Base-by-base conservation (phyloP, 495 filamentous ascomycete genomes). In the Hapsidospora chrysogenum region DNA sequence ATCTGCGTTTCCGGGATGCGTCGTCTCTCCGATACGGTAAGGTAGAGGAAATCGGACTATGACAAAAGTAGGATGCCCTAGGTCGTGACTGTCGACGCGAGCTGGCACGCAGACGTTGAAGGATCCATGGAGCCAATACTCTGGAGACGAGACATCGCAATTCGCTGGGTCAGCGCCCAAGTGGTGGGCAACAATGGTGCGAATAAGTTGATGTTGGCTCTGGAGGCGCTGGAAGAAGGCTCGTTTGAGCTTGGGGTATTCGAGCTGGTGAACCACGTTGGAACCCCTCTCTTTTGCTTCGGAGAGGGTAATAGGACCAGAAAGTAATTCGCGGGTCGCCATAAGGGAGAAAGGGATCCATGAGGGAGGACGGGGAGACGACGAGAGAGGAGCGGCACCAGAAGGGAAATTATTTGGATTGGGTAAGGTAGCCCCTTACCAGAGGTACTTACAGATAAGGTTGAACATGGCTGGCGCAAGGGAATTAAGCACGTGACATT, bases 41-140 rank as follows among this genome's bases (percentile, higher is more conserved):
- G 53, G 55, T 37, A 63, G 31, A 2, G 52, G 40, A 39, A 51
- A 47, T 10, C 57, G 48, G 28, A 63, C 33, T 0, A 58, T 36
- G 15, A 55, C 44, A 11, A 5, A 14, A 33, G 31, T 17, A 15
- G 17, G 17, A 7, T 7, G 19, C 33, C 40, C 25, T 45, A 21
- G 3, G 30, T 44, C 16, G 22, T n/a, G 11, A 11, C 20, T 26
- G 10, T 14, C 36, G 28, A 58, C 27, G 16, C 23, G 23, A 6
- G 23, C 11, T 11, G 48, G 50, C 15, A 60, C 44, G 46, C 55
- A 64, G n/a, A 61, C 41, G 37, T 61, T 64, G 45, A 55, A 62
- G 37, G 52, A 51, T 6, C 57, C 58, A 22, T 35, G 46, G 7
- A 56, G 35, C 54, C 58, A 64, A 3, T 54, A 10, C 9, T 33